These are phyloP conservation scores for Panaeolus papilionaceus DNA, from an alignment of 768 basidiomycete species.

Conservation along the genomic window DNA sequence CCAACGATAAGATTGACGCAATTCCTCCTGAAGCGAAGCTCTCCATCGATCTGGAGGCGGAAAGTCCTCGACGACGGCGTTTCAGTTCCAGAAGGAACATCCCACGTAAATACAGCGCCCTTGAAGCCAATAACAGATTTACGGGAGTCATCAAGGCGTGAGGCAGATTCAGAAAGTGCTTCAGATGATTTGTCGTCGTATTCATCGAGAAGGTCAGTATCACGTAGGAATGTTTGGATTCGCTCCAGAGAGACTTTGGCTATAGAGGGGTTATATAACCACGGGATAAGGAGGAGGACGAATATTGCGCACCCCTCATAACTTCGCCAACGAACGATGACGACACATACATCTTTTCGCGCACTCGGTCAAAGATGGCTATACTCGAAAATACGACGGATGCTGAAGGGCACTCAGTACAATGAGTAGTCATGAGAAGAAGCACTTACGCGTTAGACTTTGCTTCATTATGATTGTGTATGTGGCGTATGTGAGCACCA, in stretches of 20 bases:
- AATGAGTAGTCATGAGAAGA: neutral
- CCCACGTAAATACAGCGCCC: conserved; percentile 62
- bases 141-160: conserved; percentile 25
- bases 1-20: conserved; percentile 63
- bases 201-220: conserved; percentile 16
- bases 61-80: conserved; percentile 58
- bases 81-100: conserved; percentile 31
- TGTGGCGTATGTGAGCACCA: conserved; percentile 67
- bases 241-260: conserved; percentile 33
- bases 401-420: conserved; percentile 33
- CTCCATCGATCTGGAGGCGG: conserved; percentile 55
- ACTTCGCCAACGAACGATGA: conserved; percentile 32
- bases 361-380: conserved; percentile 68
- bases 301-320: conserved; percentile 21
- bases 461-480: conserved; percentile 56
- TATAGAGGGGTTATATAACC: conserved; percentile 17
- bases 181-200: conserved; percentile 53
- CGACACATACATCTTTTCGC: conserved; percentile 52
- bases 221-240: neutral
- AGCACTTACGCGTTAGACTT: conserved; percentile 37
- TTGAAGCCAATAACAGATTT: conserved; percentile 51
- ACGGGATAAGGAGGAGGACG: neutral
- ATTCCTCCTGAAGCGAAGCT: conserved; percentile 58
- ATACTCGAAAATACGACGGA: conserved; percentile 59
- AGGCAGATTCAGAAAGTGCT: conserved; percentile 37